These are phyloP conservation scores for Irpex sp. DNA, from an alignment of 1,284 basidiomycete genomes.

Conservation along the genomic window DNA sequence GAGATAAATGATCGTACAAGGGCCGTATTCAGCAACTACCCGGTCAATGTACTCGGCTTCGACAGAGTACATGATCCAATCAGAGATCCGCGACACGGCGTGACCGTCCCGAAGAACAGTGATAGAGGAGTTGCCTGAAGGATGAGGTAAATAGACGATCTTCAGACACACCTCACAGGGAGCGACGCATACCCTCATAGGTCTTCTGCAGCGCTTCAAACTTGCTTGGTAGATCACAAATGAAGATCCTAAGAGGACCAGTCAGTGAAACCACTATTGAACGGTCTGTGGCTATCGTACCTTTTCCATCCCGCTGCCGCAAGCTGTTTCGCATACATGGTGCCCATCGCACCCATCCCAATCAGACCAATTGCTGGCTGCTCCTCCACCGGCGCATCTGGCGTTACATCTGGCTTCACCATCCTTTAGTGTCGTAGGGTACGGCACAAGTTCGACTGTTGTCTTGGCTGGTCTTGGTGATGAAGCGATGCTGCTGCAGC, in stretches of 20 bases:
- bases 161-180: not conserved
- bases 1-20: constrained; percentile 57
- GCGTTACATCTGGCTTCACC: constrained; percentile 37
- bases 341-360: constrained; percentile 95
- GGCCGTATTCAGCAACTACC: constrained; percentile 88
- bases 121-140: constrained; percentile 52
- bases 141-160: not conserved
- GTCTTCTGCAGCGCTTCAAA: constrained; percentile 64
- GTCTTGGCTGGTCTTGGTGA: not conserved
- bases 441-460: not conserved
- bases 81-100: constrained; percentile 26
- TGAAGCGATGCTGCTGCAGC: not conserved
- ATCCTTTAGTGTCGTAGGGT: not conserved
- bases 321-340: constrained; percentile 84
- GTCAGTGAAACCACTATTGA: not conserved
- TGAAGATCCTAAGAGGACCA: constrained; percentile 69
- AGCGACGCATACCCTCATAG: constrained; percentile 51
- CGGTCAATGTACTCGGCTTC: constrained; percentile 87
- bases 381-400: constrained; percentile 44
- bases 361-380: constrained; percentile 85
- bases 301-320: constrained; percentile 81
- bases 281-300: constrained; percentile 39
- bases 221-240: constrained; percentile 86
- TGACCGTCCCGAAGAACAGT: constrained; percentile 42
- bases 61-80: constrained; percentile 56